Conservation (phyloP, 176 grass and related monocot species). For the Ananas comosus region DNA sequence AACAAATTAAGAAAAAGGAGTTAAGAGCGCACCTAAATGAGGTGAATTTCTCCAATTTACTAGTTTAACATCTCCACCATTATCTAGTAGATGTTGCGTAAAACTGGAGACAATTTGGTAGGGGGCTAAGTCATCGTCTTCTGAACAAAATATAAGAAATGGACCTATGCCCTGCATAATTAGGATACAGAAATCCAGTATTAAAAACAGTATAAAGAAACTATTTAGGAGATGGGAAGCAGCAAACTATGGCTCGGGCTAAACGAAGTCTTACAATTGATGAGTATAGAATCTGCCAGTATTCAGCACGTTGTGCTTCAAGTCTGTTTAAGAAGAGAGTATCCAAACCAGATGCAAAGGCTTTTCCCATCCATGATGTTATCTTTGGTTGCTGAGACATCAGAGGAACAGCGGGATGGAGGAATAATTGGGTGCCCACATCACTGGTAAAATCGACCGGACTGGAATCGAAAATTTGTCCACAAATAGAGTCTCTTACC, state of each 20-base stretch:
- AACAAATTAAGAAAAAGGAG: background rate
- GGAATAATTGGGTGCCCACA: conserved; percentile 39
- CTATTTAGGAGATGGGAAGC: background rate
- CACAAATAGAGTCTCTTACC: conserved; percentile 70
- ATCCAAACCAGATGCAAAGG: conserved; percentile 66
- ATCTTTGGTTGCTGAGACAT: conserved; percentile 40
- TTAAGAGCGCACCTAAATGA: conserved; percentile 46
- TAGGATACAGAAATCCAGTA: background rate
- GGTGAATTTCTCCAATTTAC: conserved; percentile 67
- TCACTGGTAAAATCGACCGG: conserved; percentile 74
- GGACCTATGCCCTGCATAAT: conserved; percentile 58
- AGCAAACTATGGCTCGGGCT: background rate
- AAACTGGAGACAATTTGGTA: conserved; percentile 64
- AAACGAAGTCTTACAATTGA: conserved; percentile 49
- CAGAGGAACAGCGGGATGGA: conserved; percentile 30
- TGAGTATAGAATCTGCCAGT: conserved; percentile 88
- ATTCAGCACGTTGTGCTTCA: conserved; percentile 83
- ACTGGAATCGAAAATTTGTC: conserved; percentile 85
- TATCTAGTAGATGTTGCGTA: conserved; percentile 51
- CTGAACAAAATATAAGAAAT: conserved; percentile 86
- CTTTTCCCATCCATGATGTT: conserved; percentile 67
- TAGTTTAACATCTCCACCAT: conserved; percentile 65
- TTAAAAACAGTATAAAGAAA: conserved; percentile 9
- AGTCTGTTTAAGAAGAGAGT: conserved; percentile 86
- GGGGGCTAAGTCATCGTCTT: conserved; percentile 81